These are phyloP conservation scores for Penstemon newberryi DNA, from an alignment of 257 asterid genomes.

Conservation along the genomic window DNA sequence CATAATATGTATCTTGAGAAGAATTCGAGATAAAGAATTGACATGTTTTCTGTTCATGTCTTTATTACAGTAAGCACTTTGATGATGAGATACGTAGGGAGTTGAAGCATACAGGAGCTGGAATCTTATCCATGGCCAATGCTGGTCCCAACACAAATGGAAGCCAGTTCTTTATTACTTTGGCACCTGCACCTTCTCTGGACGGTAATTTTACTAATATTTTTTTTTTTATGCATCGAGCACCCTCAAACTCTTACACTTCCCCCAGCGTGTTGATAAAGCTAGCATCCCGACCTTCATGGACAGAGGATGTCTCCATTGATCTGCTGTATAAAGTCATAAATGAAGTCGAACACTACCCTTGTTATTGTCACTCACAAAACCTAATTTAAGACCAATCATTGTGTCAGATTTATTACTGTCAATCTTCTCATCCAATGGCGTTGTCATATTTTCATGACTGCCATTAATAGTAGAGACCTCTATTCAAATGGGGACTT, in stretches of 20 bases:
- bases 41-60: neutral
- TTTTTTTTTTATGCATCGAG: slow-evolving; percentile 6
- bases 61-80: slow-evolving; percentile 69
- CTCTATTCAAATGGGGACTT: neutral
- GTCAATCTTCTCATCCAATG: too few relatives aligned
- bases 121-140: slow-evolving; percentile 96
- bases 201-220: slow-evolving; percentile 60
- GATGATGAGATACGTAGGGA: slow-evolving; percentile 84
- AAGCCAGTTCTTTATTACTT: slow-evolving; percentile 92
- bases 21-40: neutral
- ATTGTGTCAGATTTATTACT: too few relatives aligned
- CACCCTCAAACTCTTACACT: neutral
- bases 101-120: slow-evolving; percentile 98
- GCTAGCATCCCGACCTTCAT: neutral
- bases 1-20: neutral
- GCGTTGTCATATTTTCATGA: too few relatives aligned
- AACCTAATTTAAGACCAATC: too few relatives aligned
- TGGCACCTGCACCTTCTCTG: slow-evolving; percentile 93
- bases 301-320: neutral
- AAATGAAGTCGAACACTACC: neutral
- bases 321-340: neutral
- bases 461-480: neutral
- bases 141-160: slow-evolving; percentile 99
- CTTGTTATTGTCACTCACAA: neutral
- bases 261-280: neutral